A percentile compares a stretch with the other conserved stretches of the same genome.
These are phyloP conservation scores for Russula abietina DNA, from an alignment of 768 basidiomycete species.

Conservation along the genomic window DNA sequence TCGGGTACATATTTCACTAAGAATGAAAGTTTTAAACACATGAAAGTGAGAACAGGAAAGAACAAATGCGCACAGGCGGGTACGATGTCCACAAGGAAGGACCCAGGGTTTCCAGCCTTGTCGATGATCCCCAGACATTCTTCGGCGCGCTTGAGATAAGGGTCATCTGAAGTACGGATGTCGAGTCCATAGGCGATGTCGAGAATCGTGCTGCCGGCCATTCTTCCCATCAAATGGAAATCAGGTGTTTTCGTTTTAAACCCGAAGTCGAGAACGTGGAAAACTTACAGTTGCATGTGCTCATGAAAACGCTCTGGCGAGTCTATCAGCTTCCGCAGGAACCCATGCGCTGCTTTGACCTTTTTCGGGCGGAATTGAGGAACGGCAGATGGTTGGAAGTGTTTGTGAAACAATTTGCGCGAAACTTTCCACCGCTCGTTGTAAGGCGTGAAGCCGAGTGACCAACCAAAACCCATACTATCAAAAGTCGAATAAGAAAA, in stretches of 20 bases:
- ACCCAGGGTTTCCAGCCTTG: slow-evolving; percentile 25
- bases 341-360: slow-evolving; percentile 29
- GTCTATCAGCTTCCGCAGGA: slow-evolving; percentile 33
- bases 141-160: slow-evolving; percentile 24
- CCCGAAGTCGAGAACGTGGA: too few relatives aligned
- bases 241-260: background rate
- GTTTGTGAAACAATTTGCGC: slow-evolving; percentile 31
- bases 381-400: slow-evolving; percentile 26
- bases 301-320: slow-evolving; percentile 32
- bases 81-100: slow-evolving; percentile 28
- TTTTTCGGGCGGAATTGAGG: slow-evolving; percentile 31
- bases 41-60: background rate
- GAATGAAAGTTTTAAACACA: background rate
- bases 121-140: slow-evolving; percentile 21
- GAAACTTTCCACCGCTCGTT: slow-evolving; percentile 33
- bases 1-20: slow-evolving; percentile 27
- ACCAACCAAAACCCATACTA: slow-evolving; percentile 25
- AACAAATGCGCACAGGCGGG: slow-evolving; percentile 24
- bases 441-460: slow-evolving; percentile 30
- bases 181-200: slow-evolving; percentile 24
- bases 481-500: background rate
- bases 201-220: slow-evolving; percentile 24
- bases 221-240: background rate
- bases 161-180: slow-evolving; percentile 19
- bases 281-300: slow-evolving; percentile 36